phyloP scores from a whole-genome alignment of 2,329 filamentous ascomycete genomes.

The Xylariaceae sp. region DNA sequence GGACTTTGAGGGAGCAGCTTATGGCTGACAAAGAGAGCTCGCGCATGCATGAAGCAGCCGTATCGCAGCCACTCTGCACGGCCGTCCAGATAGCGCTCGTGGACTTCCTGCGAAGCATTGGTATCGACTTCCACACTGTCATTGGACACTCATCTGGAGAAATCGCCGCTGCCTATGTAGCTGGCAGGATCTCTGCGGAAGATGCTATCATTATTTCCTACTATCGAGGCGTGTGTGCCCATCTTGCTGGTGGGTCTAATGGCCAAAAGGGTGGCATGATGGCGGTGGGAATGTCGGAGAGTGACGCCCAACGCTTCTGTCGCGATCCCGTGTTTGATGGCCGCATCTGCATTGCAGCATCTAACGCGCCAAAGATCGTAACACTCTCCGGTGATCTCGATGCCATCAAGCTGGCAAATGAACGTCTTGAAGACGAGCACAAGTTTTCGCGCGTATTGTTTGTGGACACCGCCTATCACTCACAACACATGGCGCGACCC shows the following conservation, averaged over 20 bases:
- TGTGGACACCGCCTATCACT: slow-evolving; percentile 47
- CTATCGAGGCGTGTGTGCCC: slow-evolving; percentile 28
- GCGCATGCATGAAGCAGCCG: slow-evolving; percentile 34
- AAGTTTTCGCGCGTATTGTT: slow-evolving; percentile 35
- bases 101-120: slow-evolving; percentile 30
- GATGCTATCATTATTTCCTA: slow-evolving; percentile 32
- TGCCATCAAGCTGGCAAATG: slow-evolving; percentile 20
- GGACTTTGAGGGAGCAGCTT: slow-evolving; percentile 35
- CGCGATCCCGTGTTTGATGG: slow-evolving; percentile 19
- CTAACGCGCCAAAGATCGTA: slow-evolving; percentile 26
- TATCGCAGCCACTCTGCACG: slow-evolving; percentile 49
- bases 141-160: slow-evolving; percentile 31
- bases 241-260: slow-evolving; percentile 21
- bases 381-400: slow-evolving; percentile 31
- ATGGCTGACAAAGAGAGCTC: slow-evolving; percentile 27
- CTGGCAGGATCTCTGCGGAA: slow-evolving; percentile 25
- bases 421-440: slow-evolving; percentile 15
- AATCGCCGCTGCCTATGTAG: slow-evolving; percentile 33
- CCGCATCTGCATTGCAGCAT: slow-evolving; percentile 28
- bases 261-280: slow-evolving; percentile 30
- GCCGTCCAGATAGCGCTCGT: slow-evolving; percentile 47
- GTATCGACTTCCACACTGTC: slow-evolving; percentile 31
- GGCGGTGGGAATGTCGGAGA: slow-evolving; percentile 25
- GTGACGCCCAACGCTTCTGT: slow-evolving; percentile 27
- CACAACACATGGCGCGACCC: slow-evolving; percentile 40